Conservation (phyloP, 1,139 yeast species). For the Hansenula lynferdii region DNA sequence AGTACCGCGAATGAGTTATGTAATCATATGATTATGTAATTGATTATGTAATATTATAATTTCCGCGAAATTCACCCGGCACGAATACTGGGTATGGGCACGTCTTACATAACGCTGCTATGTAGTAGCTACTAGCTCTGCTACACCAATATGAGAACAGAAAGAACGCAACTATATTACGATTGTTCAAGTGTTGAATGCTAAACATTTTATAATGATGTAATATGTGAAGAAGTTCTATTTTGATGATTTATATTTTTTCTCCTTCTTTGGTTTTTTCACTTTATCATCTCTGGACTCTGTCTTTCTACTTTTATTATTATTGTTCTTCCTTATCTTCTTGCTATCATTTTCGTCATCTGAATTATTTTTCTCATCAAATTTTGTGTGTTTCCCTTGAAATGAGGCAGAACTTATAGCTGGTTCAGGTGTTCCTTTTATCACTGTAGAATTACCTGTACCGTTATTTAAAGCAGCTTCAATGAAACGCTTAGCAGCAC, state of each 20-base stretch:
- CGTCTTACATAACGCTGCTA: too few species aligned
- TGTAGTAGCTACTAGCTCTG: too few species aligned
- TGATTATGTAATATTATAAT: too few species aligned
- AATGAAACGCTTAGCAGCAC: slow-evolving; percentile 37
- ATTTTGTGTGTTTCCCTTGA: slow-evolving; percentile 56
- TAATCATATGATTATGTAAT: too few species aligned
- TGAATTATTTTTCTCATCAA: slow-evolving; percentile 30
- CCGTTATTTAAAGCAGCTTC: slow-evolving; percentile 37
- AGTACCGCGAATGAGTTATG: too few species aligned
- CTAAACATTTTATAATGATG: too few species aligned
- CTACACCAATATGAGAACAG: too few species aligned
- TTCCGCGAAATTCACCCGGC: too few species aligned
- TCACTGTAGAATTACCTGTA: slow-evolving; percentile 25
- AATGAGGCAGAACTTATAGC: slow-evolving; percentile 58
- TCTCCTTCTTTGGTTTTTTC: slow-evolving; percentile 3
- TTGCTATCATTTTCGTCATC: slow-evolving; percentile 1
- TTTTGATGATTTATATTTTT: slow-evolving; percentile 4
- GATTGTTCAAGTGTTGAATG: too few species aligned
- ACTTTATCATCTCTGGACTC: slow-evolving; percentile 3
- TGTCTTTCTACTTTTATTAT: neutral
- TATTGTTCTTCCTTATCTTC: slow-evolving; percentile 2
- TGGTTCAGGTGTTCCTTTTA: slow-evolving; percentile 36
- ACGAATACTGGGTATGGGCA: too few species aligned
- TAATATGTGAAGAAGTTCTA: too few species aligned
- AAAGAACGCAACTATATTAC: too few species aligned